phyloP scores from a whole-genome alignment of 768 basidiomycete species.

The Sistotremastrum suecicum region DNA sequence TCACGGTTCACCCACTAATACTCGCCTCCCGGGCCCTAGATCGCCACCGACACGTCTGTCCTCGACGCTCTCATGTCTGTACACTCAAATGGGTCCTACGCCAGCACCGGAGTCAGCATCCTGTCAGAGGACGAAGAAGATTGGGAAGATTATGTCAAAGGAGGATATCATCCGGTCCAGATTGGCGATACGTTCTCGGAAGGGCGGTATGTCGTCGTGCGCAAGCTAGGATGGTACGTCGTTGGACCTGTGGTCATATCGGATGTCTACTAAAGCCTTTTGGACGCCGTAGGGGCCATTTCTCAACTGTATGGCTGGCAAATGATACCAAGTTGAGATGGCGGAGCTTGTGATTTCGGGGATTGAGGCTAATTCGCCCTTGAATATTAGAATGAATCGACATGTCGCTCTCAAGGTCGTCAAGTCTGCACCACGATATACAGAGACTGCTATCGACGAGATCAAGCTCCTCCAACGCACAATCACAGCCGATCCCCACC shows the following conservation, averaged over 20 bases:
- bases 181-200: conserved; percentile 86
- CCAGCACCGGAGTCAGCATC: conserved; percentile 59
- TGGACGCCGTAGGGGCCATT: conserved; percentile 44
- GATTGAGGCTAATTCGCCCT: conserved; percentile 7
- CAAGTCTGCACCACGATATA: conserved; percentile 93
- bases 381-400: conserved; percentile 57
- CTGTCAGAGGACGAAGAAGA: conserved; percentile 91
- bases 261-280: neutral
- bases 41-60: too few relatives aligned
- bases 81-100: conserved; percentile 53
- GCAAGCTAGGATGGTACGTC: conserved; percentile 73
- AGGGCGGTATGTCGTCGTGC: conserved; percentile 76
- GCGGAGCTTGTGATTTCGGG: neutral
- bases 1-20: too few relatives aligned
- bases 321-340: conserved; percentile 47
- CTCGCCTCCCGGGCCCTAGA: too few relatives aligned
- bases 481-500: conserved; percentile 66
- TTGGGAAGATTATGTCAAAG: conserved; percentile 67
- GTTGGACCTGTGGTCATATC: neutral
- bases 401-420: conserved; percentile 99
- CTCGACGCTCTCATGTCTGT: too few relatives aligned
- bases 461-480: conserved; percentile 95
- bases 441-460: conserved; percentile 96
- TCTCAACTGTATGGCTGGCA: conserved; percentile 87
- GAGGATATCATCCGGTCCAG: conserved; percentile 86